phyloP scores from a whole-genome alignment of 345 rosid species.

The Syzygium aqueum region DNA sequence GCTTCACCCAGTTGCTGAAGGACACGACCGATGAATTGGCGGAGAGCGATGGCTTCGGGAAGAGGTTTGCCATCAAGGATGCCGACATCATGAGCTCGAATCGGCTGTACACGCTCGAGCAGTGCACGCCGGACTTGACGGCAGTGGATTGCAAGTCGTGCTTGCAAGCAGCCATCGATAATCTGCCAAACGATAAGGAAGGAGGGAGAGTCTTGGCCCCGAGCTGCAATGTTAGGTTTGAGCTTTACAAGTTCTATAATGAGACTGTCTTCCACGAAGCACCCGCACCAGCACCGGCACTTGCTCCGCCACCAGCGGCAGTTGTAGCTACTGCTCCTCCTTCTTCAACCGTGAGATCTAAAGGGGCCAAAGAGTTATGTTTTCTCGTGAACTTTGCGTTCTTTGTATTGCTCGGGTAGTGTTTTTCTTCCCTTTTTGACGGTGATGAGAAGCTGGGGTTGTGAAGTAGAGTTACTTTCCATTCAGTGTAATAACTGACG shows the following conservation, averaged over 20 bases:
- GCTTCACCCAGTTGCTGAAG: too few relatives aligned
- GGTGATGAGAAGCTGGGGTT: neutral
- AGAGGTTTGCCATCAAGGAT: conserved; percentile 19
- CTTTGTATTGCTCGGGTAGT: neutral
- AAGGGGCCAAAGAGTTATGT: neutral
- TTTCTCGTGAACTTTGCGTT: neutral
- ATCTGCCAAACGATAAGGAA: neutral
- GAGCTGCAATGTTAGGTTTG: conserved; percentile 36
- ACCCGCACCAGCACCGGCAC: neutral
- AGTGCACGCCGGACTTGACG: conserved; percentile 49
- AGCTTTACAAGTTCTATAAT: conserved; percentile 25
- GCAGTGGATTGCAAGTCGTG: conserved; percentile 16
- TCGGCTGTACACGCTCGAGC: conserved; percentile 24
- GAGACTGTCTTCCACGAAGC: neutral
- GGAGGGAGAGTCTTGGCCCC: conserved; percentile 28
- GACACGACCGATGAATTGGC: neutral
- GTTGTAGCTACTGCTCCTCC: neutral
- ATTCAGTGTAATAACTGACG: neutral
- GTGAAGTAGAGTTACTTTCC: neutral
- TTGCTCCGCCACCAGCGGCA: conserved; percentile 6
- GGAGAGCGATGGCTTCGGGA: conserved; percentile 3
- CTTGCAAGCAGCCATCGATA: conserved; percentile 7
- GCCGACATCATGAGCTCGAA: conserved; percentile 3
- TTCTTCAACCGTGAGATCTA: neutral
- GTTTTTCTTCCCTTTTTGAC: neutral